Base-by-base conservation (phyloP, 352 stramenopile genomes). In the Pythium brachiatum region DNA sequence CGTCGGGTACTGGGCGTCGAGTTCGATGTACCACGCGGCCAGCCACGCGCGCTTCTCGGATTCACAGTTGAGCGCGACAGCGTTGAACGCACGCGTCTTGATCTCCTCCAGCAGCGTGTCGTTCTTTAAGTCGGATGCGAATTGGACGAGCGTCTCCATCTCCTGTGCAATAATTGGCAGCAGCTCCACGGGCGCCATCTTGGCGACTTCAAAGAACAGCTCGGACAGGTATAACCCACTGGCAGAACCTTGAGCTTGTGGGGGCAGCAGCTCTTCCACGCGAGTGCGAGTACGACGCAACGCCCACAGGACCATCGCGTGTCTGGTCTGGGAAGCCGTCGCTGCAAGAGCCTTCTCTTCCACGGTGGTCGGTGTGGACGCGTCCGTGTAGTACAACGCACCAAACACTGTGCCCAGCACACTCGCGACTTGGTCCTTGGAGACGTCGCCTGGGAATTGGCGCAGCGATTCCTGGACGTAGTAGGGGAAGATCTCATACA, bases 31-130 rank as follows among this genome's bases (percentile, higher is more conserved):
- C 79, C 79, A 89, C 25, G 77, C 72, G 0, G 78, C 76, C 36
- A 89, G 46, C 80, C 80, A 89, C 34, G 72, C 80, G 5, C 80
- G 77, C 44, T 84, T 86, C 58, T 84, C 75, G 27, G 76, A 66
- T 36, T 87, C 80, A 41, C 78, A 87, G 51, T 87, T 78, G 18
- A 81, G 68, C 15, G 79, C 85, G 29, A 89, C 71, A 1, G 66
- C 66, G 15, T 63, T 67, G 52, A 85, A 80, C 18, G 87, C 57
- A 16, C 73, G 63, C 9, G 43, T 62, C 60, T 83, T 79, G 47
- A 87, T 31, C n/a, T 67, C 50, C 41, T 61, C 27, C 1, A 80
- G 57, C 25, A 79, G 43, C 23, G 39, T 18, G 15, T 57, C 23
- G 27, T 65, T 70, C 31, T 21, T 57, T 16, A 13, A 47, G 67